Percentiles rank a stretch among this genome's conserved stretches.
These are phyloP conservation scores for Candida frijolesensis DNA, from an alignment of 1,139 yeast genomes.

Conservation along the genomic window DNA sequence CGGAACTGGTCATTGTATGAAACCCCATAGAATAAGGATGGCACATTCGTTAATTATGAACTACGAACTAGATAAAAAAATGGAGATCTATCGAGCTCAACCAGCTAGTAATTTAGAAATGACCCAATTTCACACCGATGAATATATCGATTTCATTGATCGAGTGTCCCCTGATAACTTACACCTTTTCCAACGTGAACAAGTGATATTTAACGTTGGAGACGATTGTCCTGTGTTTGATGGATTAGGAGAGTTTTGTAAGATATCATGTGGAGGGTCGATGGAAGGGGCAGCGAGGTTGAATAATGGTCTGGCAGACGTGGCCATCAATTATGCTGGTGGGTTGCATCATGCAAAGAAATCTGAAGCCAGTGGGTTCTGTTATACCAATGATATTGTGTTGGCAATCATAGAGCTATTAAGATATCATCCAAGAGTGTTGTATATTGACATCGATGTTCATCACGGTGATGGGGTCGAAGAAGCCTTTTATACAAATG, in stretches of 20 bases:
- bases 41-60: conserved; percentile 97
- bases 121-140: conserved; percentile 98
- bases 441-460: conserved; percentile 92
- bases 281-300: conserved; percentile 90
- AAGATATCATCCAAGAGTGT: conserved; percentile 85
- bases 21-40: conserved; percentile 98
- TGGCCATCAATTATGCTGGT: conserved; percentile 97
- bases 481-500: conserved; percentile 94
- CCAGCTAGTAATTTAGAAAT: conserved; percentile 98
- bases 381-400: conserved; percentile 94
- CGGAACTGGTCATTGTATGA: conserved; percentile 99
- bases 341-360: conserved; percentile 97
- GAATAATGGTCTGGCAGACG: conserved; percentile 83
- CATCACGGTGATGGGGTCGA: conserved; percentile 99
- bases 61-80: conserved; percentile 92
- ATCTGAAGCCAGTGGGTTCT: conserved; percentile 91
- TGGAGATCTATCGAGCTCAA: conserved; percentile 96
- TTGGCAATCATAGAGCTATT: conserved; percentile 80
- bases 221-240: conserved; percentile 98
- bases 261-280: conserved; percentile 92
- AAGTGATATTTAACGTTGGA: conserved; percentile 92
- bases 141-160: conserved; percentile 89
- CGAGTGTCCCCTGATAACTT: conserved; percentile 94
- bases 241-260: conserved; percentile 86
- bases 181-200: conserved; percentile 89